A percentile compares a stretch with the other conserved stretches of the same genome.
phyloP scores from a whole-genome alignment of 2,329 filamentous ascomycete genomes.

The Saccharata proteae region DNA sequence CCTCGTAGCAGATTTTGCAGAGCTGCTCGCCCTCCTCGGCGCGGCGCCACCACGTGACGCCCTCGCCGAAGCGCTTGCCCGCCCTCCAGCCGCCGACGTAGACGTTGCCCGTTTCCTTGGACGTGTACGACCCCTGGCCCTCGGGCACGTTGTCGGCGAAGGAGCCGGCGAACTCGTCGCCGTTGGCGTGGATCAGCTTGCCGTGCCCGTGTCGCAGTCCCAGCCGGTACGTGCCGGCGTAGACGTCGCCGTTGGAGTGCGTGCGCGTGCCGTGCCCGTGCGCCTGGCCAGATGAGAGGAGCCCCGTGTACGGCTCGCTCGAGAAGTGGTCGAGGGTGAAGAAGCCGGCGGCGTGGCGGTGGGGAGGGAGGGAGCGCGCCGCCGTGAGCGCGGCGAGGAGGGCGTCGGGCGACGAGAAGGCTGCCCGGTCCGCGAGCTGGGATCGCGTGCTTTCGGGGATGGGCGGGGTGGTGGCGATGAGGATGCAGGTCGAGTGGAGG shows the following conservation, averaged over 20 bases:
- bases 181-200: conserved; percentile 50
- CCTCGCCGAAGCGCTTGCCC: conserved; percentile 48
- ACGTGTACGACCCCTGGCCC: conserved; percentile 45
- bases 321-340: conserved; percentile 43
- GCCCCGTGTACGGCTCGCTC: conserved; percentile 44
- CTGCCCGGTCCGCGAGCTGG: conserved; percentile 19
- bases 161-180: conserved; percentile 46
- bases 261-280: conserved; percentile 45
- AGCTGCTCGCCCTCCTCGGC: conserved; percentile 48
- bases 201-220: conserved; percentile 44
- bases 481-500: conserved; percentile 15
- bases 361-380: conserved; percentile 26
- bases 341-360: conserved; percentile 28
- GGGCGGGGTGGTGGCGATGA: conserved; percentile 18
- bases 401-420: conserved; percentile 22
- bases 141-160: conserved; percentile 53
- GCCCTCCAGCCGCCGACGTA: conserved; percentile 50
- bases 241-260: conserved; percentile 41
- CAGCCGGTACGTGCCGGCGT: conserved; percentile 42
- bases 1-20: conserved; percentile 52
- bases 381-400: conserved; percentile 32
- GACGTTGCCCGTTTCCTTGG: conserved; percentile 45
- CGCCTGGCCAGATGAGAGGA: conserved; percentile 31
- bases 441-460: conserved; percentile 18
- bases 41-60: conserved; percentile 49